Evolutionary conservation across 2,329 filamentous ascomycete genomes (phyloP).

Genomic region (Thielaviopsis ethacetica): DNA sequence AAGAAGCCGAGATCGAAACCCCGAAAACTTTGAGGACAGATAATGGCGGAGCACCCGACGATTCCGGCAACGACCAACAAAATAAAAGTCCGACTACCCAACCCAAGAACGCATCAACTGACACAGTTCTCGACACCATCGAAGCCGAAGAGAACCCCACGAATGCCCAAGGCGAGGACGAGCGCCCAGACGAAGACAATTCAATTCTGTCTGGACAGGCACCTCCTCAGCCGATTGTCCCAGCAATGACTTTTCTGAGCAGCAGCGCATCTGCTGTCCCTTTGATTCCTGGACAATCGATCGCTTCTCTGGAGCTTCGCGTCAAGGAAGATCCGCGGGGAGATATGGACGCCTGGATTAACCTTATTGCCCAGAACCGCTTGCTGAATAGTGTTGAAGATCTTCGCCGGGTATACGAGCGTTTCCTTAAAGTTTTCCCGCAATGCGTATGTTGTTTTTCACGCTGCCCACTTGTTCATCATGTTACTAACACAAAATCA

Average conservation of each 20-base stretch:
- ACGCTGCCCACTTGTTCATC: background rate
- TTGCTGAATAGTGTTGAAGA: conserved; percentile 70
- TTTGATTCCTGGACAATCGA: conserved; percentile 21
- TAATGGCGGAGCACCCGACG: background rate
- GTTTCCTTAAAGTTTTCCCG: conserved; percentile 78
- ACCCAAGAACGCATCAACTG: background rate
- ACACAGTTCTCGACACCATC: background rate
- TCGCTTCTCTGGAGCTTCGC: conserved; percentile 74
- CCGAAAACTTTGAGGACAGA: background rate
- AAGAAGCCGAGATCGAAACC: background rate
- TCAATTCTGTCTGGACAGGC: background rate
- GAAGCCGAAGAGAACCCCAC: background rate
- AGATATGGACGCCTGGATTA: conserved; percentile 82
- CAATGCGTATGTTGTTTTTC: conserved; percentile 54
- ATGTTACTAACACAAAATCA: conserved; percentile 27
- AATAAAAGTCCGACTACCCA: background rate
- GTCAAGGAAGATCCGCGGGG: conserved; percentile 85
- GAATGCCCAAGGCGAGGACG: background rate
- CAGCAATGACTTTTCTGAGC: background rate
- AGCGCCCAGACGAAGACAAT: background rate
- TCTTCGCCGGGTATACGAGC: conserved; percentile 62
- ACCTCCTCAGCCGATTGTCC: background rate
- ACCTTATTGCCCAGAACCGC: conserved; percentile 70
- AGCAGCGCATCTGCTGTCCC: background rate
- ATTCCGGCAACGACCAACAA: background rate